These are phyloP conservation scores for Populus ilicifolia DNA, from an alignment of 345 rosid species.

Conservation along the genomic window DNA sequence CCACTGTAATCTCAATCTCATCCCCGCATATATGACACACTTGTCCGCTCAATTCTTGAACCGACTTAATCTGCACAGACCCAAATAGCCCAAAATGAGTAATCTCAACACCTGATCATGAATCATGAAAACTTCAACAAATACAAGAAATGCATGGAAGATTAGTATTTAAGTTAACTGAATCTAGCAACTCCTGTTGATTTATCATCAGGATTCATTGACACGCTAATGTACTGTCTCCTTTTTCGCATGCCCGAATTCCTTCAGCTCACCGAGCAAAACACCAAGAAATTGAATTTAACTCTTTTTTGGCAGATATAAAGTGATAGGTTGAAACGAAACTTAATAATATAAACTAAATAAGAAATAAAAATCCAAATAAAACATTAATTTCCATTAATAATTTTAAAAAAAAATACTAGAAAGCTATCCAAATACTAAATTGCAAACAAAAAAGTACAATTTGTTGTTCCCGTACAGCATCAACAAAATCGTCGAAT, in stretches of 20 bases:
- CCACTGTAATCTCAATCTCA: constrained; percentile 68
- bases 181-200: background rate
- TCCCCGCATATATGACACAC: constrained; percentile 90
- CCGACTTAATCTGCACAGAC: constrained; percentile 70
- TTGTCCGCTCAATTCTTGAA: constrained; percentile 81
- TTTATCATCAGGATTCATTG: background rate
- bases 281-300: background rate
- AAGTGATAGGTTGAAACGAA: background rate
- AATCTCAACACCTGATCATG: constrained; percentile 13
- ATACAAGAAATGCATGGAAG: background rate
- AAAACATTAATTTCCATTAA: background rate
- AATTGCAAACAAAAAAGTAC: background rate
- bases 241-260: background rate
- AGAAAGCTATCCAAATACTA: background rate
- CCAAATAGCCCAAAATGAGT: constrained; percentile 1
- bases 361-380: background rate
- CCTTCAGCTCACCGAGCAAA: background rate
- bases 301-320: background rate
- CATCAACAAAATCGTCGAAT: background rate
- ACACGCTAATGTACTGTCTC: background rate
- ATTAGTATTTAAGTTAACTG: background rate
- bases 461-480: background rate
- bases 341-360: background rate
- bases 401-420: background rate
- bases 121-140: constrained; percentile 4